These are phyloP conservation scores for Flaveria linearis DNA, from an alignment of 129 eudicot species.

Conservation along the genomic window DNA sequence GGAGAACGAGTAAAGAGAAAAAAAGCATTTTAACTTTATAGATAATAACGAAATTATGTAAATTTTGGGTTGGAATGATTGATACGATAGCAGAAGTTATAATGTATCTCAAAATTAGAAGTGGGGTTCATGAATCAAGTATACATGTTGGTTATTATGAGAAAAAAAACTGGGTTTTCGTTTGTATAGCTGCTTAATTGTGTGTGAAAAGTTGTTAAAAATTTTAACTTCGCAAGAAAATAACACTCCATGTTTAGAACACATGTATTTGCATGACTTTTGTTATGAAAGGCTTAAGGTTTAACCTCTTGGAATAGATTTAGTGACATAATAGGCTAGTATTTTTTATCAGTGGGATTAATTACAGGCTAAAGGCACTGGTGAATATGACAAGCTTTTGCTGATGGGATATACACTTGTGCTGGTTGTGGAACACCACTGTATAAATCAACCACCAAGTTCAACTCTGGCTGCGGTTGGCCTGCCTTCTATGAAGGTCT, in stretches of 20 bases:
- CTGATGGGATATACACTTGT: conserved; percentile 74
- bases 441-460: conserved; percentile 84
- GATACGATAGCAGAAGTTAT: neutral
- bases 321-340: neutral
- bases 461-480: conserved; percentile 98
- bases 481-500: conserved; percentile 96
- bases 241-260: neutral
- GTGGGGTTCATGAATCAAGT: neutral
- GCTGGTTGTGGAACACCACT: conserved; percentile 90
- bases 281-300: neutral
- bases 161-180: neutral
- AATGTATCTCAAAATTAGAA: conserved; percentile 9
- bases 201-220: neutral
- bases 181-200: neutral
- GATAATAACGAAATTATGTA: neutral
- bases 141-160: neutral
- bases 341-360: neutral
- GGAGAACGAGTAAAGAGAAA: too few relatives aligned
- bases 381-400: conserved; percentile 81
- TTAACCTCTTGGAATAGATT: neutral
- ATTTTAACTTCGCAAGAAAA: neutral
- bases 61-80: neutral
- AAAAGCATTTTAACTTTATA: neutral
- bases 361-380: conserved; percentile 63
- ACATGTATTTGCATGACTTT: neutral